Evolutionary conservation across 192 early-diverging fungal genomes (phyloP), one percentile per base, ranked within the genome.

Genomic region (Dissophora ornata): DNA sequence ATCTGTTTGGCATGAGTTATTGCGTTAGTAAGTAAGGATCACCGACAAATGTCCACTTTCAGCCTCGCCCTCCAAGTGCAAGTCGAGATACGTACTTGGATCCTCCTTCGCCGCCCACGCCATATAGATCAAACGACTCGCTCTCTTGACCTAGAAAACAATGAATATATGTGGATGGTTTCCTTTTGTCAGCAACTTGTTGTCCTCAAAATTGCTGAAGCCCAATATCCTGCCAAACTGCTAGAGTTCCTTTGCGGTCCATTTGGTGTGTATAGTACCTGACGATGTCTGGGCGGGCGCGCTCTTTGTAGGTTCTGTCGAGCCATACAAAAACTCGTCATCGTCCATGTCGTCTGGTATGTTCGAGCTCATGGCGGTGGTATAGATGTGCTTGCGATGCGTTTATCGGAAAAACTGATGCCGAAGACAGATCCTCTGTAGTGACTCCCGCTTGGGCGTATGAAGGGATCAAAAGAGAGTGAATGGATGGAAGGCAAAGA

Each of bases 321-420:
- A 67, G 59, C 73, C 73, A 25, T 77, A 77, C 22, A 77, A 34
- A 38, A 77, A 77, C 59, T 77, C 73, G 59, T 77, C 73, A 57
- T 77, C 73, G 59, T 75, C 69, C 29, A 68, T 68, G 56, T 69
- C 69, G 33, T 71, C 69, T 30, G 69, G 46, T 71, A 71, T 57
- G 33, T 71, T 22, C 15, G 61, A 48, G 32, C 61, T 71, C 69
- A 71, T 71, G 67, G 26, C 42, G 44, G 36, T 13, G 36, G 13
- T 38, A 38, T 38, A 13, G 6, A 6, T 6, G 7, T 6, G 36
- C 36, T 38, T 9, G 36, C 13, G 13, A 38, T 38, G 36, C 13
- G 36, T 13, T 38, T 38, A 38, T 38, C 21, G 22, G n/a, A n/a
- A n/a, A n/a, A n/a, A n/a, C n/a, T n/a, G n/a, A n/a, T n/a, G n/a